Evolutionary conservation across 2,329 filamentous ascomycete genomes (phyloP), one percentile per base, ranked within the genome.

Genomic region (Fusarium concolor): DNA sequence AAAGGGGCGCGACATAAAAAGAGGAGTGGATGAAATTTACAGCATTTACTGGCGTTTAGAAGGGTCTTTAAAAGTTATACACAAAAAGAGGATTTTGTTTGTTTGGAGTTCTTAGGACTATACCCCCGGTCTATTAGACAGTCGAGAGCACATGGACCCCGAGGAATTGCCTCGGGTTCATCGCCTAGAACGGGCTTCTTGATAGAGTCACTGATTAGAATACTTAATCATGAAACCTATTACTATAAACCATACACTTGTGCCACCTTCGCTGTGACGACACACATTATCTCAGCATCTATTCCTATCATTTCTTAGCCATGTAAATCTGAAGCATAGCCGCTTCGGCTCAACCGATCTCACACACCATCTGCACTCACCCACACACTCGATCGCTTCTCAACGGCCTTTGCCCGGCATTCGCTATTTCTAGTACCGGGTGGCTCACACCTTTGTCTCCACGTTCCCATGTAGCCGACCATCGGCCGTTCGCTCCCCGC

Each of bases 111-210:
- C 39, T 67, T 73, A 59, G 68, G 71, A 70, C 69, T 74, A 74
- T 74, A 74, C 72, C 72, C 70, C 72, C 71, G 72, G 72, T 72
- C 72, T 74, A 73, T 71, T 74, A 74, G 72, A 74, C 69, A 74
- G 62, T 73, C 54, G 58, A 72, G 59, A 71, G 70, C 59, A 65
- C 42, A 47, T 62, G 72, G 52, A 52, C 41, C 53, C 38, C 59
- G 72, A 70, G 64, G 60, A 61, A 33, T 43, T 38, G 61, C 60
- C 66, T 68, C 67, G 54, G 64, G 65, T 61, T 62, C 65, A 59
- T 64, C 45, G 71, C 67, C 65, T 71, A 74, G 72, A 74, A 70
- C 71, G 72, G 72, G 72, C 71, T 71, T 72, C 59, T 71, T 71
- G 68, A 73, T 74, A 72, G 70, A 71, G 35, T 68, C 49, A 65